Conservation (phyloP, 345 rosid species). For the Populus simonii region DNA sequence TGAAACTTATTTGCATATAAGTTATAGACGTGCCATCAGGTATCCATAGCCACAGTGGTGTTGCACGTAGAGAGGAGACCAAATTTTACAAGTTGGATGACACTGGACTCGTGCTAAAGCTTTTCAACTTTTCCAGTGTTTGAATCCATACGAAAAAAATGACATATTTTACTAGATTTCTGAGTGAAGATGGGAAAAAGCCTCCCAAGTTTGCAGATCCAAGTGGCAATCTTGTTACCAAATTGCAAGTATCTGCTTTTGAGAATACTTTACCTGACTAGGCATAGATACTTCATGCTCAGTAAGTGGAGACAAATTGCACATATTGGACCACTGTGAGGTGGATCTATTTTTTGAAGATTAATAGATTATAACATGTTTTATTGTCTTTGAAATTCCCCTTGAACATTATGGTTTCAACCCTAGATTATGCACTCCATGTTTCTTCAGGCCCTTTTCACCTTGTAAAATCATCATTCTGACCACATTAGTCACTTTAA, state of each 20-base stretch:
- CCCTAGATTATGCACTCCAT: background rate
- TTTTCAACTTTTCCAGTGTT: too few species aligned
- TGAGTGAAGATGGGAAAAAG: background rate
- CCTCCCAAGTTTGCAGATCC: background rate
- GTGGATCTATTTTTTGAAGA: background rate
- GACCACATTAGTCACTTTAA: background rate
- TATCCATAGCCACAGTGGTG: background rate
- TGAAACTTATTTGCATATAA: background rate
- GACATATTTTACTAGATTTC: background rate
- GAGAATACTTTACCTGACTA: background rate
- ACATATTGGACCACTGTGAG: background rate
- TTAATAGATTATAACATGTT: background rate
- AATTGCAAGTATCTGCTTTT: background rate
- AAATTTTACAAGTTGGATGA: background rate
- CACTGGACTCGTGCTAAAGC: background rate
- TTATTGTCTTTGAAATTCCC: background rate
- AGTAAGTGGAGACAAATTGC: background rate
- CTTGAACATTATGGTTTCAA: background rate
- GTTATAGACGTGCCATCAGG: background rate
- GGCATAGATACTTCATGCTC: background rate
- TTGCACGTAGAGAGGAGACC: background rate
- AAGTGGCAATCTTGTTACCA: background rate
- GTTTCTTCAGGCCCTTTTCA: background rate
- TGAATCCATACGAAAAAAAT: background rate
- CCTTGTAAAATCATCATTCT: background rate